These are phyloP conservation scores for Chytriomyces sp. DNA, from an alignment of 192 early-diverging fungal species.

Conservation along the genomic window DNA sequence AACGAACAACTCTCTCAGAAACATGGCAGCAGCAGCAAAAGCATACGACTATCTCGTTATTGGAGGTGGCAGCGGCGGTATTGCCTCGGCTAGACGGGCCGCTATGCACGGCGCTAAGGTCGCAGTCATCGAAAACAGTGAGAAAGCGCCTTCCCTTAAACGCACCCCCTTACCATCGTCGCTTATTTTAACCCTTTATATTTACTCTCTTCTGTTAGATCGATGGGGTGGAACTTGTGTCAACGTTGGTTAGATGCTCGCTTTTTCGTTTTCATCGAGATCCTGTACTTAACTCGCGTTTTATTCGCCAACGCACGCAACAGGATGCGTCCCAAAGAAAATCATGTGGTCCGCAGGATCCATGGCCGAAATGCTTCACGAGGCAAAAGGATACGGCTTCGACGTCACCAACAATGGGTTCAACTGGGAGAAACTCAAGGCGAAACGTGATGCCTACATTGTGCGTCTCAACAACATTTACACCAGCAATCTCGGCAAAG, in stretches of 20 bases:
- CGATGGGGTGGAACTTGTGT: conserved; percentile 81
- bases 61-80: conserved; percentile 87
- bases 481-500: conserved; percentile 85
- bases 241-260: conserved; percentile 72
- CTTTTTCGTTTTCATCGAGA: neutral
- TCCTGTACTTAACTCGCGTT: neutral
- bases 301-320: neutral
- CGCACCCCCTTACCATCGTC: neutral
- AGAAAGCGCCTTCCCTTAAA: neutral
- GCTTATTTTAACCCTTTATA: neutral
- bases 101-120: conserved; percentile 90
- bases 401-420: conserved; percentile 65
- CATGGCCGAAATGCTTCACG: conserved; percentile 83
- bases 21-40: conserved; percentile 36
- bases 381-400: conserved; percentile 93
- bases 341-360: conserved; percentile 95
- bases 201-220: conserved; percentile 32
- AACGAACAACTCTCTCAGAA: neutral
- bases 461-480: conserved; percentile 97
- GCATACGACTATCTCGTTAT: conserved; percentile 91
- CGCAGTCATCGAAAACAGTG: conserved; percentile 77
- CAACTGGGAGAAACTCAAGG: conserved; percentile 82
- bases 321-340: conserved; percentile 66
- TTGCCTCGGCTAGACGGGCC: conserved; percentile 92
- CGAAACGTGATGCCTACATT: conserved; percentile 95